Evolutionary conservation across 2,329 filamentous ascomycete genomes (phyloP).

Genomic region (Aspergillus ochraceoroseus): DNA sequence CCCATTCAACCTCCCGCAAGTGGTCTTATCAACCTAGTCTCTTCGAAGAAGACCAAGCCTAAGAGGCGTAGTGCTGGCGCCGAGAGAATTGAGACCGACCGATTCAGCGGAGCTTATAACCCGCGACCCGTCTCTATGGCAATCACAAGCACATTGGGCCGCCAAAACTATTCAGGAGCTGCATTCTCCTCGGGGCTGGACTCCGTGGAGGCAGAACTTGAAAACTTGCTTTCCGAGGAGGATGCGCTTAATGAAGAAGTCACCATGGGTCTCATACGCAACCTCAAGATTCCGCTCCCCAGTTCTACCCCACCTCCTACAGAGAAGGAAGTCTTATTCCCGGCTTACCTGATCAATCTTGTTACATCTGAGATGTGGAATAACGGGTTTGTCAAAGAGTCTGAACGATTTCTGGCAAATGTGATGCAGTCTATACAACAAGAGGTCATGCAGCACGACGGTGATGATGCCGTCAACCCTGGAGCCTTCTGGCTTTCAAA

Average conservation of each 20-base stretch:
- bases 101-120: conserved; percentile 89
- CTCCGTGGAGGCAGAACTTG: conserved; percentile 90
- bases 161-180: conserved; percentile 67
- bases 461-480: conserved; percentile 93
- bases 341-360: conserved; percentile 96
- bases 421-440: conserved; percentile 99
- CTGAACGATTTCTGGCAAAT: conserved; percentile 95
- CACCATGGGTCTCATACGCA: conserved; percentile 89
- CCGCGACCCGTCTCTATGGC: conserved; percentile 96
- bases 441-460: conserved; percentile 98
- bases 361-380: conserved; percentile 99
- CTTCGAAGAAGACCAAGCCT: conserved; percentile 90
- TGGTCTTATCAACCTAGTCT: conserved; percentile 92
- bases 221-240: conserved; percentile 89
- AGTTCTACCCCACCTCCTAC: conserved; percentile 82
- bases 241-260: conserved; percentile 96
- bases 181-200: conserved; percentile 77
- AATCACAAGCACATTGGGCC: conserved; percentile 55
- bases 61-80: conserved; percentile 77
- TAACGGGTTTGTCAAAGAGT: conserved; percentile 99
- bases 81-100: conserved; percentile 77
- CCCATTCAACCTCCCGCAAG: conserved; percentile 54
- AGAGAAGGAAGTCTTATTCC: conserved; percentile 98
- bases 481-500: conserved; percentile 99
- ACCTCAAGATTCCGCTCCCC: conserved; percentile 90